These are phyloP conservation scores for Eimeria sp. DNA, from an alignment of 169 alveolate species.

Conservation along the genomic window DNA sequence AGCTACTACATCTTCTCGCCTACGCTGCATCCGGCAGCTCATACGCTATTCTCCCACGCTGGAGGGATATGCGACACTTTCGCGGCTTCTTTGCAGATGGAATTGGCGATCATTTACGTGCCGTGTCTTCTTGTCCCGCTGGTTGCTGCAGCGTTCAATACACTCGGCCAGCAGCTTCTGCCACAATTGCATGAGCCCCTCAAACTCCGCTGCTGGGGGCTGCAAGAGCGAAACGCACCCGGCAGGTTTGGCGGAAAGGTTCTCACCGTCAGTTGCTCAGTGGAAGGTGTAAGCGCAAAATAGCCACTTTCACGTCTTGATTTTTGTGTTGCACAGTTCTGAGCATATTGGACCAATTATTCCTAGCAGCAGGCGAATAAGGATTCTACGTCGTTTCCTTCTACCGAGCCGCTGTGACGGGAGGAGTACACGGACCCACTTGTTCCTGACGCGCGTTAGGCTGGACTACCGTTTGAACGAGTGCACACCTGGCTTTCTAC, in stretches of 20 bases:
- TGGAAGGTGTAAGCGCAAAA: slow-evolving; percentile 55
- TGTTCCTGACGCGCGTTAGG: background rate
- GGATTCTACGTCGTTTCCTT: background rate
- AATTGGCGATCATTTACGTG: slow-evolving; percentile 75
- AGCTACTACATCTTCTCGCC: slow-evolving; percentile 82
- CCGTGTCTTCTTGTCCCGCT: slow-evolving; percentile 54
- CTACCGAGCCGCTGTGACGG: background rate
- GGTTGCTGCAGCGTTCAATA: slow-evolving; percentile 41
- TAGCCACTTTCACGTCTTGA: background rate
- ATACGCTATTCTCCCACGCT: slow-evolving; percentile 77
- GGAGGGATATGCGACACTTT: slow-evolving; percentile 83
- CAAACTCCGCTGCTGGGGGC: slow-evolving; percentile 75
- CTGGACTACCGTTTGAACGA: background rate
- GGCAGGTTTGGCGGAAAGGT: slow-evolving; percentile 83
- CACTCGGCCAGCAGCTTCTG: slow-evolving; percentile 52
- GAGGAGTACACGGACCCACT: background rate
- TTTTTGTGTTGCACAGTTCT: background rate
- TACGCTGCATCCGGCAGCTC: slow-evolving; percentile 70
- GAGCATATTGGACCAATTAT: background rate
- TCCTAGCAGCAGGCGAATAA: background rate
- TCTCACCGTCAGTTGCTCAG: slow-evolving; percentile 80
- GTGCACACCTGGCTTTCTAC: background rate
- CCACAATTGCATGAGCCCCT: slow-evolving; percentile 76
- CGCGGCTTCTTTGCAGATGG: slow-evolving; percentile 79
- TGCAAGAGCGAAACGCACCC: slow-evolving; percentile 79